These are phyloP conservation scores for Phytopythium kandeliae DNA, from an alignment of 352 stramenopile species.

Conservation along the genomic window DNA sequence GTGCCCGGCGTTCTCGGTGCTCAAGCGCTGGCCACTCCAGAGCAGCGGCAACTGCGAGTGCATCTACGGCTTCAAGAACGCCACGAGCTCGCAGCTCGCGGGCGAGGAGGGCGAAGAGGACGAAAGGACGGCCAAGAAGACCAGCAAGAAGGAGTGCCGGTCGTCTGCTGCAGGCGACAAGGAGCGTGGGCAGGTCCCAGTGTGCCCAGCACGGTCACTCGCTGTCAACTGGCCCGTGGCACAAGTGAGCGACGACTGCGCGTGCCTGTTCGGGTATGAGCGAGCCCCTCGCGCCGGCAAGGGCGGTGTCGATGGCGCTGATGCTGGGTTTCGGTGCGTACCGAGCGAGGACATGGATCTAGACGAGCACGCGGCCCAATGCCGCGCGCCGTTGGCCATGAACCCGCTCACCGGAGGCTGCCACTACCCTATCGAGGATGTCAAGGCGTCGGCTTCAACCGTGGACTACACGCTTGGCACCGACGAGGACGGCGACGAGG, in stretches of 20 bases:
- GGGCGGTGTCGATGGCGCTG: conserved; percentile 21
- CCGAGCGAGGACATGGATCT: conserved; percentile 15
- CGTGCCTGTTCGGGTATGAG: conserved; percentile 43
- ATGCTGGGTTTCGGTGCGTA: conserved; percentile 33
- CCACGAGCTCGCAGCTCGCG: conserved; percentile 3
- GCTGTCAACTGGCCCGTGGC: conserved; percentile 44
- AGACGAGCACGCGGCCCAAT: conserved; percentile 37
- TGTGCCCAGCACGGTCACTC: conserved; percentile 43
- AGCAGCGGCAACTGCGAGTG: conserved; percentile 70
- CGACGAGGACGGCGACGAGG: conserved; percentile 15
- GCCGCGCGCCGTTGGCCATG: conserved; percentile 32
- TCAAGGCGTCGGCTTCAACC: conserved; percentile 8
- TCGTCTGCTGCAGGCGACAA: conserved; percentile 8
- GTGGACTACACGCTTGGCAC: neutral
- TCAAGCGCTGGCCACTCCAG: conserved; percentile 73
- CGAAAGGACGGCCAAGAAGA: conserved; percentile 5
- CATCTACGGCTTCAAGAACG: conserved; percentile 50
- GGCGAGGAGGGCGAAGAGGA: conserved; percentile 10
- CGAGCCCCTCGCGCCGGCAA: conserved; percentile 20
- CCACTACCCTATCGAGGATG: conserved; percentile 58
- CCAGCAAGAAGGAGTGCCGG: conserved; percentile 33
- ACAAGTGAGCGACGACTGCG: conserved; percentile 26
- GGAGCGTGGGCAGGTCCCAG: conserved; percentile 18
- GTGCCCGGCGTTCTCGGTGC: conserved; percentile 51
- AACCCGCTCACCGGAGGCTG: conserved; percentile 49